Base-by-base conservation (phyloP, 73 alveolate genomes). In the Symbiodinium pilosum region DNA sequence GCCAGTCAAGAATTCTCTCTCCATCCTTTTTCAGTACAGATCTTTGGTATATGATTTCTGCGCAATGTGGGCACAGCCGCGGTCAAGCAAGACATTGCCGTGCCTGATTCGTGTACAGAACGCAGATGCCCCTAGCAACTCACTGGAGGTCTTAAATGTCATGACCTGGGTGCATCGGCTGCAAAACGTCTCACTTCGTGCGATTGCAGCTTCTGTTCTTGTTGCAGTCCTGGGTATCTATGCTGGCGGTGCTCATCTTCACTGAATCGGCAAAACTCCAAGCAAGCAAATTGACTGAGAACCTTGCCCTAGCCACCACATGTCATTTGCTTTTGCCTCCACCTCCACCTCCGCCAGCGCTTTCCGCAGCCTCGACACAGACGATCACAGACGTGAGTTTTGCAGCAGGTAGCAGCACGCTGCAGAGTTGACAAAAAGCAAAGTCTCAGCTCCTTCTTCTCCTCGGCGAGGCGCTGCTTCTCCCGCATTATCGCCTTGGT, bases 381-480 rank as follows among this genome's bases (percentile, higher is more conserved):
- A 36, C 21, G 59, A 14, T 47, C 59, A 14, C 21, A 47, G n/a
- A n/a, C n/a, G n/a, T n/a, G n/a, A n/a, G n/a, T n/a, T n/a, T n/a
- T n/a, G n/a, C n/a, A n/a, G n/a, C n/a, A n/a, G n/a, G n/a, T n/a
- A n/a, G n/a, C n/a, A n/a, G n/a, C n/a, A n/a, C n/a, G n/a, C n/a
- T n/a, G n/a, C n/a, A n/a, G n/a, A n/a, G n/a, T n/a, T 54, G 71
- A 30, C 71, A 4, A 54, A 54, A 54, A 5, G 68, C 68, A 54
- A 54, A 21, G 26, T 21, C n/a, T n/a, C n/a, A n/a, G n/a, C n/a
- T n/a, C 97, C 97, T 91, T 91, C 77, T 91, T 91, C 97, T 91
- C 97, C 26, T 68, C 97, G 28, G 97, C 97, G 5, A 91, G 97
- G 56, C 97, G 97, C 97, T 91, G 97, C 52, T 91, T 91, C 77